These are phyloP conservation scores for Zizania latifolia DNA, from an alignment of 176 grass and related monocot genomes.

Conservation along the genomic window DNA sequence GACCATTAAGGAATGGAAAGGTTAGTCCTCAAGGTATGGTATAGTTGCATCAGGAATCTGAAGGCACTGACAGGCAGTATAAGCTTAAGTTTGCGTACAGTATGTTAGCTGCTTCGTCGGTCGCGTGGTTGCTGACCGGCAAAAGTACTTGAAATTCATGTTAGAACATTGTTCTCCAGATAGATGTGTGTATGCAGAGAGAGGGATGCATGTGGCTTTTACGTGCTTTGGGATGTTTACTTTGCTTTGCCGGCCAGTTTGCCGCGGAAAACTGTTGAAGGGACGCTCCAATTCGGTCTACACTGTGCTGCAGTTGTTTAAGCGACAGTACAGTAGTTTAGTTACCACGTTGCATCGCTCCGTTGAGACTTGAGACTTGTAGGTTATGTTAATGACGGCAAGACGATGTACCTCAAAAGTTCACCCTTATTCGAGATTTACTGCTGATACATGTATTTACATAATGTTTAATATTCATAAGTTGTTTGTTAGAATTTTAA, in stretches of 20 bases:
- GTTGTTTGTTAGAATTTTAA: too few species aligned
- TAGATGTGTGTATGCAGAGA: neutral
- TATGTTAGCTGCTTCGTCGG: neutral
- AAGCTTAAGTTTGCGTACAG: neutral
- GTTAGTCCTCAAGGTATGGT: neutral
- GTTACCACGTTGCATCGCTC: neutral
- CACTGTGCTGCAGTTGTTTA: neutral
- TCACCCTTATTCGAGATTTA: too few species aligned
- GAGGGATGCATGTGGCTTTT: neutral
- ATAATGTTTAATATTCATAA: too few species aligned
- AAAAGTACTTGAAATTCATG: slow-evolving; percentile 20
- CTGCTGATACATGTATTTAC: too few species aligned
- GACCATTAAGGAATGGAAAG: neutral
- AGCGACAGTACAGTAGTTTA: neutral
- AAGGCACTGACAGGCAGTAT: neutral
- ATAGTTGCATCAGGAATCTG: neutral
- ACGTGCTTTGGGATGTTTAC: slow-evolving; percentile 8
- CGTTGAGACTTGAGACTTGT: neutral
- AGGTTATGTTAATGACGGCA: neutral
- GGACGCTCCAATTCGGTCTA: neutral
- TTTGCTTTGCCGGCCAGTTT: too few species aligned
- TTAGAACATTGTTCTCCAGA: neutral
- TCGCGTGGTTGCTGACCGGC: slow-evolving; percentile 13
- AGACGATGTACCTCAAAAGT: neutral
- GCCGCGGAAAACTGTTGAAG: slow-evolving; percentile 8